phyloP scores from a whole-genome alignment of 129 eudicot species.

The Centrapalus pauciflorus region DNA sequence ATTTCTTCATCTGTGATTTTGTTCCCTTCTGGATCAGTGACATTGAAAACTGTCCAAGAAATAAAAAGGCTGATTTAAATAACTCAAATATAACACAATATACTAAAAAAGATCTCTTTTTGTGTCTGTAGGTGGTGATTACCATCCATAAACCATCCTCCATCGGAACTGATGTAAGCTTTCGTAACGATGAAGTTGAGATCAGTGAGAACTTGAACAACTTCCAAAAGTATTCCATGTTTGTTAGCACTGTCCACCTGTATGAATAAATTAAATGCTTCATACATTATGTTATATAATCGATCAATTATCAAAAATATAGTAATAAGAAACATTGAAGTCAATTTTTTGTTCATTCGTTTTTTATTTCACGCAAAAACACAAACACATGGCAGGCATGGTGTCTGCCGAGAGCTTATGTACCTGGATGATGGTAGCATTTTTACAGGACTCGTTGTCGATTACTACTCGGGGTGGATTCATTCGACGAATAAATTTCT shows the following conservation, averaged over 20 bases:
- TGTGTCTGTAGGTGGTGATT: neutral
- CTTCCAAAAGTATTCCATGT: slow-evolving; percentile 93
- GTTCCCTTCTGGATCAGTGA: slow-evolving; percentile 91
- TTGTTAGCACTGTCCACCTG: slow-evolving; percentile 97
- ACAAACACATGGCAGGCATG: slow-evolving; percentile 8
- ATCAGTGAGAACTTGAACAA: slow-evolving; percentile 94
- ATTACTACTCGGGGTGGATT: slow-evolving; percentile 95
- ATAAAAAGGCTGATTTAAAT: neutral
- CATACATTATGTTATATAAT: slow-evolving; percentile 3
- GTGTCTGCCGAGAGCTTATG: neutral
- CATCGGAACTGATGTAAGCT: slow-evolving; percentile 95
- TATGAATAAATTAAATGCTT: slow-evolving; percentile 17
- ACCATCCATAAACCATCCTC: slow-evolving; percentile 99
- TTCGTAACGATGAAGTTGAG: slow-evolving; percentile 74
- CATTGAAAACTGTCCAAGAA: slow-evolving; percentile 68
- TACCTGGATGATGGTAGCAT: slow-evolving; percentile 89
- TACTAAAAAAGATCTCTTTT: neutral
- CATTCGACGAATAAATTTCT: slow-evolving; percentile 89
- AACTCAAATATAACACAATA: neutral
- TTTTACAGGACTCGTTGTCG: slow-evolving; percentile 79
- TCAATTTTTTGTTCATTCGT: neutral
- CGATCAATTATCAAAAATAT: neutral
- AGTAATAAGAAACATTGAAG: neutral
- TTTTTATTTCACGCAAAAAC: neutral
- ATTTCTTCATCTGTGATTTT: slow-evolving; percentile 77